A percentile compares a stretch with the other conserved stretches of the same genome.
Evolutionary conservation across 1,139 yeast species (phyloP).

Genomic region (Blastobotrys buckinghamii): DNA sequence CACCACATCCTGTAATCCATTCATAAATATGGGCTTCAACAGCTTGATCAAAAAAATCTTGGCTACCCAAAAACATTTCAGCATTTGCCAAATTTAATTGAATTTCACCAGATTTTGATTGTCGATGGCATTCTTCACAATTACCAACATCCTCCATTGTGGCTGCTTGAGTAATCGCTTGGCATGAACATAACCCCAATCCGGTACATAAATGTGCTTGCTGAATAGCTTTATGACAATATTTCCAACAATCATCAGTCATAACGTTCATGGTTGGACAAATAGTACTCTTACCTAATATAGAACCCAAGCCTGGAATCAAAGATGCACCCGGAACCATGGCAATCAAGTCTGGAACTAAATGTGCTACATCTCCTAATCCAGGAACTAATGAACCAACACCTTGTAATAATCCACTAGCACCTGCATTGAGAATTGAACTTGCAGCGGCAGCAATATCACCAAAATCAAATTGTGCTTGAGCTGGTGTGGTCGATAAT

Average conservation of each 20-base stretch:
- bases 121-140: constrained; percentile 22
- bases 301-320: constrained; percentile 1
- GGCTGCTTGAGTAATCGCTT: neutral
- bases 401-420: neutral
- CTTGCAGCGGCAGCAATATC: neutral
- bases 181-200: constrained; percentile 4
- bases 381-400: neutral
- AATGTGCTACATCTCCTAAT: neutral
- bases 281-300: neutral
- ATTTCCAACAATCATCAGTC: constrained; percentile 21
- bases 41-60: constrained; percentile 21
- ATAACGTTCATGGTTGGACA: constrained; percentile 9
- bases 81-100: constrained; percentile 21
- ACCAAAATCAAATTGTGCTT: neutral
- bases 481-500: neutral
- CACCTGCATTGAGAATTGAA: neutral
- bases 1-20: constrained; percentile 4
- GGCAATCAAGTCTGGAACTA: constrained; percentile 3
- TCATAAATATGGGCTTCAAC: constrained; percentile 17
- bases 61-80: constrained; percentile 15
- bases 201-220: constrained; percentile 16
- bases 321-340: neutral
- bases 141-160: constrained; percentile 13
- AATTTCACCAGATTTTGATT: constrained; percentile 15
- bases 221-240: constrained; percentile 21